Evolutionary conservation across 768 basidiomycete genomes (phyloP), one percentile per base, ranked within the genome.

Genomic region (Crassisporium funariophilum): DNA sequence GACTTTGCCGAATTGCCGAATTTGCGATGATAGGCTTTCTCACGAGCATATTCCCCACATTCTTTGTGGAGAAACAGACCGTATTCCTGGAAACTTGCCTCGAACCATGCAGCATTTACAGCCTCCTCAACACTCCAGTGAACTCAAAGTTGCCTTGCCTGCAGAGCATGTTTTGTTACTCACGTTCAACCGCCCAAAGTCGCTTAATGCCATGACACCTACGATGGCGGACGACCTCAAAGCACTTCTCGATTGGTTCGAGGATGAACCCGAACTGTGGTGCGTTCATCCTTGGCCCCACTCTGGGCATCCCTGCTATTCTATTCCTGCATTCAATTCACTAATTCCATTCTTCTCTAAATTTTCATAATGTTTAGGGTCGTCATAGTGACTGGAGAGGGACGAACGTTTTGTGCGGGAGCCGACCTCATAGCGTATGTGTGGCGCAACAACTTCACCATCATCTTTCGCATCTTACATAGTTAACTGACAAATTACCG

Each of bases 341-440:
- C 27, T 23, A 8, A 23, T 19, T 39, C 24, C 44, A 23, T 24
- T 41, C 35, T 35, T 35, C 40, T 21, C 2, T 25, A 11, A 40
- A 45, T 35, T 49, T 45, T 19, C 35, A 41, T 50, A 37, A 46
- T 49, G 24, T 42, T 45, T 59, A 91, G 88, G 89, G 85, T 86
- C 8, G 78, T 74, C 27, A 73, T 92, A 54, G 61, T 91, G 38
- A 91, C 88, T 38, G 89, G 88, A 17, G 74, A 77, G 50, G 88
- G 88, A 9, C 78, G 81, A 35, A 59, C 76, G 1, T 92, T 92
- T 66, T 90, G 88, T 55, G 87, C 88, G 12, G 90, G 89, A 12
- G 86, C 86, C 29, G 90, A 91, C 63, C 73, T 91, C 40, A 82
- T 83, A 66, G 78, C 77, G 86, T 88, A 60, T 47, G 82, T 74